Base-by-base conservation (phyloP, 2,329 filamentous ascomycete species). In the Dactylellina sp. region DNA sequence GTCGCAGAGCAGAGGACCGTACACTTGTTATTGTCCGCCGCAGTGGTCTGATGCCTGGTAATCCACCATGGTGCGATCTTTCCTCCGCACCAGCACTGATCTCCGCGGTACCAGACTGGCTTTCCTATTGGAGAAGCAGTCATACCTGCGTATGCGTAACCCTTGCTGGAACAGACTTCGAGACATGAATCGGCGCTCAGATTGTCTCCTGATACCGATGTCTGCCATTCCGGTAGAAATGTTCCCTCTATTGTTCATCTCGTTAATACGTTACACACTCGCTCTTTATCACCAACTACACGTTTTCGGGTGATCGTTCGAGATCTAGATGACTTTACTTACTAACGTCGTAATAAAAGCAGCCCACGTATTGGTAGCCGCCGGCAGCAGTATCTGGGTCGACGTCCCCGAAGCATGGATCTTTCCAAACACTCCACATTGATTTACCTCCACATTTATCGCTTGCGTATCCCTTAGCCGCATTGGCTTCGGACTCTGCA, bases 81-180 rank as follows among this genome's bases (percentile, higher is more conserved):
- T 7, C 59, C 59, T 35, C 59, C 59, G 47, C 59, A 63, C n/a
- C 24, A 63, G 37, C 59, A 63, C n/a, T 63, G 47, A 16, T 52
- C 39, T 42, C 59, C 59, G 20, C 22, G 32, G 7, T 7, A 25
- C 18, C 32, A 42, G 14, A 16, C 46, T 4, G 20, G 24, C 11
- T 28, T 50, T 20, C 42, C 42, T n/a, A 20, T 24, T 35, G 37
- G 20, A 12, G 53, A 24, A 22, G 53, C 37, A 32, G 44, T 24
- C 47, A 49, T 55, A 28, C 61, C 61, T 4, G 61, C 61, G 11
- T 64, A 56, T 11, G 61, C 49, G n/a, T 47, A 64, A 12, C 61
- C 61, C 16, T 56, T 37, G 7, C 5, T 2, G 14, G 61, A 16
- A 14, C 61, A 64, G 25, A 25, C 39, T 18, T 64, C 49, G 14